Evolutionary conservation across 2,329 filamentous ascomycete species (phyloP).

Genomic region (Podosphaera xanthii): DNA sequence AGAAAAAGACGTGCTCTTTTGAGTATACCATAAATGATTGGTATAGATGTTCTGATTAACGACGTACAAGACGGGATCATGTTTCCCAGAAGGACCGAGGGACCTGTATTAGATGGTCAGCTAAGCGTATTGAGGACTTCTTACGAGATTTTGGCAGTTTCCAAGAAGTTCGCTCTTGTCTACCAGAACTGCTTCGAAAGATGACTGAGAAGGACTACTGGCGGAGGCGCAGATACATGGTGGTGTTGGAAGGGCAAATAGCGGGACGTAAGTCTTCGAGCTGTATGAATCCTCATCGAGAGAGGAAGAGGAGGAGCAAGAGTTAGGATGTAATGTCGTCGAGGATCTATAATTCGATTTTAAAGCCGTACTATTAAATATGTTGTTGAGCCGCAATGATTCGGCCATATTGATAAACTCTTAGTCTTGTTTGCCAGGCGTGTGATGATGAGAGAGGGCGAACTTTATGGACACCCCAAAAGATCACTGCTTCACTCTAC

Average conservation of each 20-base stretch:
- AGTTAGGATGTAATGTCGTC: background rate
- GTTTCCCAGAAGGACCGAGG: slow-evolving; percentile 42
- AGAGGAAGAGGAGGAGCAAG: slow-evolving; percentile 12
- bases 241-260: slow-evolving; percentile 45
- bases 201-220: slow-evolving; percentile 3
- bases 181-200: slow-evolving; percentile 7
- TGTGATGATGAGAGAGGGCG: background rate
- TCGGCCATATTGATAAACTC: background rate
- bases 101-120: slow-evolving; percentile 22
- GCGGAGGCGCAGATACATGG: slow-evolving; percentile 24
- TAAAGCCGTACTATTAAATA: background rate
- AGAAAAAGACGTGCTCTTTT: slow-evolving; percentile 32
- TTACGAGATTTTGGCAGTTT: background rate
- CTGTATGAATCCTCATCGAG: slow-evolving; percentile 25
- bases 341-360: background rate
- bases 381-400: background rate
- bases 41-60: slow-evolving; percentile 31
- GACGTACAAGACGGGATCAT: slow-evolving; percentile 41
- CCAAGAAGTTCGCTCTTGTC: slow-evolving; percentile 1
- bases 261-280: slow-evolving; percentile 39
- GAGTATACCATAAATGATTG: slow-evolving; percentile 36
- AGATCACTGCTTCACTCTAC: background rate
- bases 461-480: background rate
- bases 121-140: background rate
- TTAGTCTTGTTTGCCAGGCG: background rate